A percentile compares a stretch with the other conserved stretches of the same genome.
These are phyloP conservation scores for Rhynchospora pubera DNA, from an alignment of 176 grass and related monocot species.

Conservation along the genomic window DNA sequence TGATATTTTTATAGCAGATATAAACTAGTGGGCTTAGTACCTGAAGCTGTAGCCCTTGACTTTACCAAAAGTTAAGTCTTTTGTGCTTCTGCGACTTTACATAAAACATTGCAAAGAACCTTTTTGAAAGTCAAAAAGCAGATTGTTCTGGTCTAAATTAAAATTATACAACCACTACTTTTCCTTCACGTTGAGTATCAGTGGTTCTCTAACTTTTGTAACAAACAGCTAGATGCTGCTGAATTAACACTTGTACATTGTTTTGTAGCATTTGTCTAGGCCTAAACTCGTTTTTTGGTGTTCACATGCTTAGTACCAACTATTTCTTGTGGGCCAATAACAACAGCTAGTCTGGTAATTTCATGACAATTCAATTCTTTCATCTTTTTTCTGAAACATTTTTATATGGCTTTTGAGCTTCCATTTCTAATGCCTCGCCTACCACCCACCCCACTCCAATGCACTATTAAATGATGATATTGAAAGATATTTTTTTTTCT, in stretches of 20 bases:
- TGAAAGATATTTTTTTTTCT: not conserved
- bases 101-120: not conserved
- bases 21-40: constrained; percentile 2
- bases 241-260: not conserved
- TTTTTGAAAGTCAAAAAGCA: constrained; percentile 22
- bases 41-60: constrained; percentile 7
- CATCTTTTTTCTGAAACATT: not conserved
- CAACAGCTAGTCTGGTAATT: not conserved
- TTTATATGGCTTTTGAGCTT: not conserved
- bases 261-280: not conserved
- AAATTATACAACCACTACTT: constrained; percentile 13
- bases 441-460: constrained; percentile 15
- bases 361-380: not conserved
- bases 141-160: constrained; percentile 4
- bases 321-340: not conserved
- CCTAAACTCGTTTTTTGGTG: not conserved
- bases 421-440: not conserved
- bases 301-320: constrained; percentile 13
- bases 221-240: constrained; percentile 14
- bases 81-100: not conserved
- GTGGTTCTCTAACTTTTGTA: not conserved
- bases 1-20: not conserved
- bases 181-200: constrained; percentile 1
- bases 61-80: constrained; percentile 13
- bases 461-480: constrained; percentile 16